Evolutionary conservation across 805 yeast species (phyloP), one percentile per base, ranked within the genome.

Genomic region (Kregervanrija pseudodelftensis): DNA sequence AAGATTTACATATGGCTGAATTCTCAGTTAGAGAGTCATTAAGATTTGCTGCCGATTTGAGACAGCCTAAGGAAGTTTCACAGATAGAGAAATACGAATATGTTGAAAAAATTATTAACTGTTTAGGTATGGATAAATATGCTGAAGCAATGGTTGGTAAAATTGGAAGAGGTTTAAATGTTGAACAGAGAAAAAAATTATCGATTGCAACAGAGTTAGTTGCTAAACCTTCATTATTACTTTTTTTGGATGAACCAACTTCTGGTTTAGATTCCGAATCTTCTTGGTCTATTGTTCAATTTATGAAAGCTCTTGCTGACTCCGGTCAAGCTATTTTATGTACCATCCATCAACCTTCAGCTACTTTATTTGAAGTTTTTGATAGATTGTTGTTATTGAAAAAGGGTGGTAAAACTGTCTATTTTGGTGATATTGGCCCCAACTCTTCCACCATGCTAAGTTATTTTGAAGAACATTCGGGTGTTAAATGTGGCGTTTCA

Each of bases 171-270:
- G 79, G 79, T 45, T 64, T 76, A 49, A 70, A 72, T 46, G 79
- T 75, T 36, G 79, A 76, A 49, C 79, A 75, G 60, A 65, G 75
- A 47, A 74, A 76, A 60, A 66, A 74, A 50, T 59, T 76, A 45
- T 72, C 79, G 1, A 74, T 76, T 53, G 80, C 77, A 43, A 76
- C 73, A 37, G 79, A 76, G 54, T 61, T 76, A 41, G 79, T 74
- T 42, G 74, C 80, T 15, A 74, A 71, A 47, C 80, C 80, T 15
- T 65, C 74, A 5, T 60, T 77, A 41, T 63, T 78, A 47, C 55
- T 72, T 33, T 76, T 78, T 56, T 65, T 78, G 52, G 82, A 77
- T 64, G 82, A 77, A 55, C 80, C 80, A 41, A 77, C 81, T 15
- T 75, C 80, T 40, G 81, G 81, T 43, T 61, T 76, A 46, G 80